Conservation (phyloP, 2,329 filamentous ascomycete species). For the Metarhizium robertsii region DNA sequence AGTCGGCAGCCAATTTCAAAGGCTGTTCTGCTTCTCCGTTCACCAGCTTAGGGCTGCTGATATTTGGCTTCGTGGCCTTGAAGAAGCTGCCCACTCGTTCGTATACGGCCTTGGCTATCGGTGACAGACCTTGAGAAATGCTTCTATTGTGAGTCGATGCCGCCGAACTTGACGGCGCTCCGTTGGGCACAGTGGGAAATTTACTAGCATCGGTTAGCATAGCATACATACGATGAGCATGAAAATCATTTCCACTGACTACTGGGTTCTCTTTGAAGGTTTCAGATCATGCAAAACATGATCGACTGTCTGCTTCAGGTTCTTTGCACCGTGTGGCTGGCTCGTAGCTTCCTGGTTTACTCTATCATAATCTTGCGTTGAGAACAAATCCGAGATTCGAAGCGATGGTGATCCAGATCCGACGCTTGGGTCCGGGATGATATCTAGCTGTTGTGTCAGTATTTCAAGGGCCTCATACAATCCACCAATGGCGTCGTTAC, state of each 20-base stretch:
- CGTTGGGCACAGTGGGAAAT: conserved; percentile 31
- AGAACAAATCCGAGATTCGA: conserved; percentile 41
- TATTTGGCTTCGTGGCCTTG: conserved; percentile 26
- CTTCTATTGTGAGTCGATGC: conserved; percentile 13
- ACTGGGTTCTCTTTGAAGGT: conserved; percentile 60
- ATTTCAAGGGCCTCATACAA: neutral
- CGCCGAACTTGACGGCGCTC: conserved; percentile 6
- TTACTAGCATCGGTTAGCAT: conserved; percentile 35
- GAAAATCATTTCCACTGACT: conserved; percentile 34
- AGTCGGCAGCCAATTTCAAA: conserved; percentile 12
- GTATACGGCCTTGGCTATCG: conserved; percentile 34
- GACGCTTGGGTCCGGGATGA: conserved; percentile 56
- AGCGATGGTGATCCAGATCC: conserved; percentile 45
- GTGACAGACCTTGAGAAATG: conserved; percentile 35
- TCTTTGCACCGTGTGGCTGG: conserved; percentile 49
- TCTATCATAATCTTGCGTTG: conserved; percentile 48
- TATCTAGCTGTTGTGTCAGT: conserved; percentile 32
- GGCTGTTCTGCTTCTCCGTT: conserved; percentile 24
- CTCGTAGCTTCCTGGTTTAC: conserved; percentile 62
- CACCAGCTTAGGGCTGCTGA: conserved; percentile 20
- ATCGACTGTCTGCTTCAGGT: conserved; percentile 61
- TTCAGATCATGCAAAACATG: conserved; percentile 68
- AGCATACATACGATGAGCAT: neutral
- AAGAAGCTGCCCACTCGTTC: conserved; percentile 31
- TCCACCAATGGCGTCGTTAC: neutral